Base-by-base conservation (phyloP, 2,329 filamentous ascomycete species). In the Xylaria sp. region DNA sequence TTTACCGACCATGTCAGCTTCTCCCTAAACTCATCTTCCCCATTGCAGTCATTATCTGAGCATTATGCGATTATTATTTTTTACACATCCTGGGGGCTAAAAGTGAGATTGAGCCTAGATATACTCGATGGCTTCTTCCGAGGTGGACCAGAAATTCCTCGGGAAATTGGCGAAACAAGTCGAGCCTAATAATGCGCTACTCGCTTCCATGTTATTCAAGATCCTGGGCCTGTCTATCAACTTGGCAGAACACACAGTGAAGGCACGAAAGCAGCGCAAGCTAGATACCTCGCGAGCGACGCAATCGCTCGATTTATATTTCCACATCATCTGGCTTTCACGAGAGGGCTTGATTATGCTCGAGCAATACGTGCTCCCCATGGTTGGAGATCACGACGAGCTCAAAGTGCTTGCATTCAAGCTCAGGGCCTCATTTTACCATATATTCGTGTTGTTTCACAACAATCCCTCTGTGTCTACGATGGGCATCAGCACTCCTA, bases 71-170 rank as follows among this genome's bases (percentile, higher is more conserved):
- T 42, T 19, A 19, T 27, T 27, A 1, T 17, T 65, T 14, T 21
- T 50, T 36, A 57, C 14, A 30, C 19, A 48, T 8, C 24, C 8
- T 32, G 17, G 30, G 27, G 11, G 47, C 55, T 61, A 55, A 51
- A 5, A 54, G 7, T 47, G 36, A 9, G 21, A 42, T 42, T 4
- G 39, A 57, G 9, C 24, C 30, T 24, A 64, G 58, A 27, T 47
- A 51, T 12, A 54, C 64, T 64, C 73, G 68, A 99, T 98, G 96
- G 96, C 96, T 82, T 96, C 94, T 78, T 96, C 94, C 69, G 93
- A 97, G 82, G 93, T 98, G 70, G 96, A 99, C 81, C 94, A 97
- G 83, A 99, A 98, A 83, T 97, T 97, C 82, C 87, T 99, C 76
- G 94, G 93, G 82, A 91, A 90, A 78, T 90, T 97, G 78, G 95